Percentiles rank a stretch among this genome's conserved stretches.
phyloP scores from a whole-genome alignment of 345 rosid genomes.

The Gossypium mustelinum region DNA sequence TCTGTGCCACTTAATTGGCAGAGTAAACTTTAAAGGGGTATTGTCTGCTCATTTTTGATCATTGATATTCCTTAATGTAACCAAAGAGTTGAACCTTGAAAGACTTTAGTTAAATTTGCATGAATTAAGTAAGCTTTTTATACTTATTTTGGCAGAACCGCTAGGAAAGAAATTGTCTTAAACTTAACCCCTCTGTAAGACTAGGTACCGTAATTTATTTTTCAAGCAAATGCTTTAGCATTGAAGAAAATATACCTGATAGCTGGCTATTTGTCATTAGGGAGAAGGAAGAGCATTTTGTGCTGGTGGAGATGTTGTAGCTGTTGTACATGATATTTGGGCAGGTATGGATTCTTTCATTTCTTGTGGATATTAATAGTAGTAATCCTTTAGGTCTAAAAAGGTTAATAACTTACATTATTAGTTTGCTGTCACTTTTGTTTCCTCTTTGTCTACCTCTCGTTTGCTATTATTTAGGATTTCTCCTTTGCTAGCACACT shows the following conservation, averaged over 20 bases:
- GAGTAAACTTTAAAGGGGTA: background rate
- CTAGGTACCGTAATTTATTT: background rate
- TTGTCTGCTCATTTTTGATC: background rate
- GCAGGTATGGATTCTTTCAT: constrained; percentile 29
- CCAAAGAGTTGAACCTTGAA: background rate
- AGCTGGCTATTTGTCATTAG: constrained; percentile 24
- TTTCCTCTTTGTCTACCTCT: background rate
- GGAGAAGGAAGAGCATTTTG: constrained; percentile 78
- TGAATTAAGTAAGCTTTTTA: background rate
- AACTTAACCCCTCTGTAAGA: background rate
- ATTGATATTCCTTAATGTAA: background rate
- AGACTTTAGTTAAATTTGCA: background rate
- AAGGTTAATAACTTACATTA: background rate
- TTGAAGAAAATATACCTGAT: background rate
- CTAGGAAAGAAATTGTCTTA: background rate
- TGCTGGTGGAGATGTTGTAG: constrained; percentile 78
- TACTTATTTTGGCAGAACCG: background rate
- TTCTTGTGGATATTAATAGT: no score
- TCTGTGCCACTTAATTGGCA: background rate
- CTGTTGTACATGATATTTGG: constrained; percentile 42
- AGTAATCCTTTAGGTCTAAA: background rate
- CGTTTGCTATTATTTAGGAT: background rate
- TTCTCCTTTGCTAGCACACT: background rate
- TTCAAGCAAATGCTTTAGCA: background rate
- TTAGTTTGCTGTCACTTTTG: background rate